Conservation (phyloP, 169 alveolate species). For the Cryptosporidium bovis region DNA sequence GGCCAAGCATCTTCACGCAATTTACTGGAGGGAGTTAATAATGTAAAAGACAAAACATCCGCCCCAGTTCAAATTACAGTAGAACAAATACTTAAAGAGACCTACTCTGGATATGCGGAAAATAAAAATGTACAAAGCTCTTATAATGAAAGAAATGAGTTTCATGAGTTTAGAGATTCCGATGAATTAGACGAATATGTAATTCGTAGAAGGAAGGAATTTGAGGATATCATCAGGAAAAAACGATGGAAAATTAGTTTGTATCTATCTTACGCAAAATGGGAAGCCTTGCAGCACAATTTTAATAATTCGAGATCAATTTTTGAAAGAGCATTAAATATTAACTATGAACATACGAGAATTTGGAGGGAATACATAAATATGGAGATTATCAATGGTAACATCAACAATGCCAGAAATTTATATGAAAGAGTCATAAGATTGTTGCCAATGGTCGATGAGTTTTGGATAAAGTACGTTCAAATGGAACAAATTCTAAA, state of each 20-base stretch:
- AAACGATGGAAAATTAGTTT: constrained; percentile 95
- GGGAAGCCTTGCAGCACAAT: constrained; percentile 97
- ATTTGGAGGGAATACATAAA: constrained; percentile 98
- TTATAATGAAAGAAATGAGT: constrained; percentile 49
- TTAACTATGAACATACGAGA: constrained; percentile 93
- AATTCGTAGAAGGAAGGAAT: constrained; percentile 93
- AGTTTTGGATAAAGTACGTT: constrained; percentile 98
- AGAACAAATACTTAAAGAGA: constrained; percentile 96
- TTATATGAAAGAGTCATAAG: constrained; percentile 97
- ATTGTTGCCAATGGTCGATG: constrained; percentile 96
- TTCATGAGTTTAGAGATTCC: constrained; percentile 85
- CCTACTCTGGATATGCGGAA: constrained; percentile 20
- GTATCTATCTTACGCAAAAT: constrained; percentile 93
- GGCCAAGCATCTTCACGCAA: not conserved
- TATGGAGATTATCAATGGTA: constrained; percentile 96
- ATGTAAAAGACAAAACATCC: constrained; percentile 94
- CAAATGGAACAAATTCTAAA: constrained; percentile 98
- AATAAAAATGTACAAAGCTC: not conserved
- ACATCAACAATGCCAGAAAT: constrained; percentile 95
- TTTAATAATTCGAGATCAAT: constrained; percentile 94
- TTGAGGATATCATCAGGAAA: constrained; percentile 94
- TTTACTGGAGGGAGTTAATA: constrained; percentile 76
- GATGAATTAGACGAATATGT: constrained; percentile 95
- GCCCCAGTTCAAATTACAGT: constrained; percentile 98
- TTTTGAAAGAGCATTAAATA: constrained; percentile 96